phyloP scores from a whole-genome alignment of 257 asterid species.

The Euphrasia confusa region DNA sequence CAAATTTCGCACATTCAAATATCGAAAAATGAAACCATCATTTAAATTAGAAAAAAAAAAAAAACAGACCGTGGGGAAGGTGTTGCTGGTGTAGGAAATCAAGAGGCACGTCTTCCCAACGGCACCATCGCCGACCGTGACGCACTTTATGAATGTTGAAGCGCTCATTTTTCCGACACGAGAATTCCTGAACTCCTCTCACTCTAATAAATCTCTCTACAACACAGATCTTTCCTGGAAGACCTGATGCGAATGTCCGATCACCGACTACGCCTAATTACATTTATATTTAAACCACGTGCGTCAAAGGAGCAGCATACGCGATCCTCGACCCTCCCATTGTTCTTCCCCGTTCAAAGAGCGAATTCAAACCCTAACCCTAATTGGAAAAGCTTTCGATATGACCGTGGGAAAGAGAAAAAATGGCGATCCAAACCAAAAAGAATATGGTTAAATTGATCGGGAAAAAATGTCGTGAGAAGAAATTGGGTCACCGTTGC shows the following conservation, averaged over 20 bases:
- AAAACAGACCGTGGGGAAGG: conserved; percentile 78
- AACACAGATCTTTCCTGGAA: conserved; percentile 11
- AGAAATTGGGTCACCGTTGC: conserved; percentile 32
- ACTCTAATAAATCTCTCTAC: conserved; percentile 2
- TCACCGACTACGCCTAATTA: conserved; percentile 22
- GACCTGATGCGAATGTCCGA: conserved; percentile 27
- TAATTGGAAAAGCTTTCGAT: conserved; percentile 20
- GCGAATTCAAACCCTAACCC: conserved; percentile 30
- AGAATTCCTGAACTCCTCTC: conserved; percentile 11
- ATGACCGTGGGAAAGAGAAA: conserved; percentile 24
- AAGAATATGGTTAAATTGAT: conserved; percentile 24
- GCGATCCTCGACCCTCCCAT: conserved; percentile 23
- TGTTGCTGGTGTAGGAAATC: conserved; percentile 73
- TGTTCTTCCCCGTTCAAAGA: conserved; percentile 24
- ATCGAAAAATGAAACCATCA: neutral
- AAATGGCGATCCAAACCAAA: conserved; percentile 24
- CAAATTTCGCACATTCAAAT: neutral
- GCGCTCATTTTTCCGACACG: conserved; percentile 48
- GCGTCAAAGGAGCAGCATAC: conserved; percentile 11
- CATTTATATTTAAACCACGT: conserved; percentile 14
- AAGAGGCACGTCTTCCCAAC: conserved; percentile 65
- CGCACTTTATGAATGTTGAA: conserved; percentile 67
- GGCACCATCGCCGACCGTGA: conserved; percentile 69
- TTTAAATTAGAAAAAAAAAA: neutral
- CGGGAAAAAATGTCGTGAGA: conserved; percentile 23